Conservation (phyloP, 2,329 filamentous ascomycete species). For the Fusarium tjaetaba region DNA sequence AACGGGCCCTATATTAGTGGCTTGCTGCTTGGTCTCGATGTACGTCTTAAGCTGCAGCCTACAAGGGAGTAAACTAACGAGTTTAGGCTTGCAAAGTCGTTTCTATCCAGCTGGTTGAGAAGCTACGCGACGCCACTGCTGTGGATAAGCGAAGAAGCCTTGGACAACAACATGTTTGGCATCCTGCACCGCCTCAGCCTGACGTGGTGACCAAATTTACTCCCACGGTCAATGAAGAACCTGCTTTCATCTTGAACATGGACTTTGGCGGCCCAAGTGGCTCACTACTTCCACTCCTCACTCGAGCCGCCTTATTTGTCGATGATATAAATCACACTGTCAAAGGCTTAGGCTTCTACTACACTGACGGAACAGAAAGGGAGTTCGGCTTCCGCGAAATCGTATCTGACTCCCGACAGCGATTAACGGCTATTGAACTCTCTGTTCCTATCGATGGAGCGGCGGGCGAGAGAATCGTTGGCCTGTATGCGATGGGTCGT, state of each 20-base stretch:
- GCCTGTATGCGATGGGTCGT: too few species aligned
- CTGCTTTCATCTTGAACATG: constrained; percentile 1
- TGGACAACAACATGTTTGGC: not conserved
- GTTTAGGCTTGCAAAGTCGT: constrained; percentile 5
- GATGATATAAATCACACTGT: accelerated
- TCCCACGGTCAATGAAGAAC: not conserved
- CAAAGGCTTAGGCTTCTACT: constrained; percentile 6
- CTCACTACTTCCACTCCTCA: not conserved
- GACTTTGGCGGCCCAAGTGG: constrained; percentile 3
- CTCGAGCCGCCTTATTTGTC: not conserved
- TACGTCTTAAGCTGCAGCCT: not conserved
- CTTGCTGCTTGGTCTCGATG: constrained; percentile 5
- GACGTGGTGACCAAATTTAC: not conserved
- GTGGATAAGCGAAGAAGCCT: accelerated
- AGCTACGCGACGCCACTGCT: accelerated
- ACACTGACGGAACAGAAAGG: not conserved
- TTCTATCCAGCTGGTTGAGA: not conserved
- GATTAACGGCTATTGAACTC: too few species aligned
- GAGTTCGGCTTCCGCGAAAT: not conserved
- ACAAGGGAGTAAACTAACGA: not conserved
- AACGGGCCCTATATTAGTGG: not conserved
- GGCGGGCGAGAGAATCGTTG: constrained; percentile 1
- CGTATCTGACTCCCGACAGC: too few species aligned
- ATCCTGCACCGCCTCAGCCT: not conserved
- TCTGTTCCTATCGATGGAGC: not conserved